Evolutionary conservation across 108 stramenopile species (phyloP), one percentile per base, ranked within the genome.

Genomic region (Nitzschia sp.): DNA sequence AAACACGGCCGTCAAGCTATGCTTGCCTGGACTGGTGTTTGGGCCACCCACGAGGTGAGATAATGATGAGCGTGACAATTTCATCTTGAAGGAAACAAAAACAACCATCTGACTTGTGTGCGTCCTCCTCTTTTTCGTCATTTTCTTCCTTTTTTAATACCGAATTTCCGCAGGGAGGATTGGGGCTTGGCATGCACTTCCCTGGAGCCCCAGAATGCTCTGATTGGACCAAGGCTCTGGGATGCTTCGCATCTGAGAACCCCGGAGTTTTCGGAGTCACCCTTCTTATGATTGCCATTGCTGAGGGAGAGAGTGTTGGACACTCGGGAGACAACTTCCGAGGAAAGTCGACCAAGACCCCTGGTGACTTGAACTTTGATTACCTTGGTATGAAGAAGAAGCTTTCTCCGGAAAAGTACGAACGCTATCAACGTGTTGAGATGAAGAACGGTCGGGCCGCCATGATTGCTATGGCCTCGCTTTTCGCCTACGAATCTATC

Each of bases 1-100:
- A 97, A 97, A 83, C 91, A 92, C 70, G 91, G 90, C 66, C 86
- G 96, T 69, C 93, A 92, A 80, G 76, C 80, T 63, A 93, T 95
- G 93, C 84, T 94, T 53, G 92, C 86, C 38, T 94, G 93, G 93
- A 94, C 93, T 41, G 93, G 93, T 47, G 76, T 92, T 30, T 92
- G 91, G 91, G 91, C 91, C 59, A 90, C 89, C 33, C 75, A 69
- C 66, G 32, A 80, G 74, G 80, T 85, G 66, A 31, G 78, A 48
- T 21, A 9, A 41, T 30, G 44, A 38, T 32, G 33, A 50, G n/a
- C n/a, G n/a, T n/a, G 13, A 47, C 36, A 15, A n/a, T 30, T 21
- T n/a, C n/a, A n/a, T n/a, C 23, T 30, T 59, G 21, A 9, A 23
- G 29, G 27, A 58, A 13, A 32, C n/a, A 58, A 27, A 29, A 15